phyloP scores from a whole-genome alignment of 345 rosid species.

The Gynandropsis gynandra region DNA sequence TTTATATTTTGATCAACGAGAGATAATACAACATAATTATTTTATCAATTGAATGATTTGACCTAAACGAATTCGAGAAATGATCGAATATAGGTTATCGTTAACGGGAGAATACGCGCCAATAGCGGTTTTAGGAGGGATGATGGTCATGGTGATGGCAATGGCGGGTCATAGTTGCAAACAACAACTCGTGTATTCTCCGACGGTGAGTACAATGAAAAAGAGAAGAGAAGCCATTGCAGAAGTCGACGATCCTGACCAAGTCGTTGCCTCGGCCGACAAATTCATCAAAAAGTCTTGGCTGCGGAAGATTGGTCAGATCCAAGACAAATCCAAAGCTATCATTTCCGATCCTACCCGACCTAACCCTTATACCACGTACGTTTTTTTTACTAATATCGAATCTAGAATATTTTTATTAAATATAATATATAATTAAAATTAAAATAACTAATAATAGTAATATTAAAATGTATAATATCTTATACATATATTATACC shows the following conservation, averaged over 20 bases:
- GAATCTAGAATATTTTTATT: neutral
- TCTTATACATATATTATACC: too few relatives aligned
- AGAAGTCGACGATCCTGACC: conserved; percentile 43
- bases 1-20: too few relatives aligned
- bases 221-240: conserved; percentile 39
- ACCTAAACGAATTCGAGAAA: too few relatives aligned
- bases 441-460: too few relatives aligned
- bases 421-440: neutral
- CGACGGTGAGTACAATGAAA: conserved; percentile 36
- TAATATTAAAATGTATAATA: too few relatives aligned
- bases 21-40: too few relatives aligned
- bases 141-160: conserved; percentile 26
- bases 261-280: conserved; percentile 21
- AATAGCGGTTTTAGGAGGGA: conserved; percentile 34
- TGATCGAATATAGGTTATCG: conserved; percentile 21
- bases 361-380: conserved; percentile 35
- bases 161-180: conserved; percentile 37
- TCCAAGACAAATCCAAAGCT: conserved; percentile 33
- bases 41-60: neutral
- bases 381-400: neutral
- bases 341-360: conserved; percentile 25
- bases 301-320: conserved; percentile 42
- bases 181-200: conserved; percentile 42
- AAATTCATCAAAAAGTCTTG: conserved; percentile 43
- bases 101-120: conserved; percentile 38